Evolutionary conservation across 1,139 yeast genomes (phyloP), one percentile per base, ranked within the genome.

Genomic region (Candida tropicalis): DNA sequence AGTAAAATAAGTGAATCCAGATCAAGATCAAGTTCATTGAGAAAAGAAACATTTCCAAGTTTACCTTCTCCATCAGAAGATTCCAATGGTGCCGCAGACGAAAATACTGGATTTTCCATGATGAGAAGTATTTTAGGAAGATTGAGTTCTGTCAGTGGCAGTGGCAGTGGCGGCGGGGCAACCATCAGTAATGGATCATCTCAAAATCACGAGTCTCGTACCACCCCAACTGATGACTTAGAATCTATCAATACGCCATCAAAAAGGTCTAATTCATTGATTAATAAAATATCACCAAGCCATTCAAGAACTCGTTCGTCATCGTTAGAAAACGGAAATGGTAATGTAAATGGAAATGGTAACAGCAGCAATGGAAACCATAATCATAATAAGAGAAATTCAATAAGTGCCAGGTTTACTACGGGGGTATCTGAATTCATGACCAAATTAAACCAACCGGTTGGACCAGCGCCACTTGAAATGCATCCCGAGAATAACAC

Each of bases 381-480:
- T 9, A 22, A 51, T 5, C 58, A 57, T 16, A 40, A 42, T 10
- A 60, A 68, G 49, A 54, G 69, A 40, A 61, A 65, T 50, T 61
- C 73, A 6, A 63, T 72, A 25, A 68, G 75, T 4, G 64, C 71
- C n/a, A 72, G 69, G 51, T 58, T 73, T 38, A 59, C 73, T 5
- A 57, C 52, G 11, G 77, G 77, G 0, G 71, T 73, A 2, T 53
- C 66, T 9, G 77, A 73, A 45, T 65, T 73, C 41, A 72, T 73
- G 74, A 69, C 72, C 8, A 72, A 70, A 47, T 56, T 72, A 28
- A 70, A 69, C 46, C 48, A 53, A 25, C 48, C 37, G 37, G 42
- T 24, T 5, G 28, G 26, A 5, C 26, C 36, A n/a, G 3, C 29
- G 4, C 35, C 20, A 12, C 20, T 28, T 16, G 37, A 42, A 24